phyloP scores from a whole-genome alignment of 345 rosid genomes.

The Anastatica hierochuntica region DNA sequence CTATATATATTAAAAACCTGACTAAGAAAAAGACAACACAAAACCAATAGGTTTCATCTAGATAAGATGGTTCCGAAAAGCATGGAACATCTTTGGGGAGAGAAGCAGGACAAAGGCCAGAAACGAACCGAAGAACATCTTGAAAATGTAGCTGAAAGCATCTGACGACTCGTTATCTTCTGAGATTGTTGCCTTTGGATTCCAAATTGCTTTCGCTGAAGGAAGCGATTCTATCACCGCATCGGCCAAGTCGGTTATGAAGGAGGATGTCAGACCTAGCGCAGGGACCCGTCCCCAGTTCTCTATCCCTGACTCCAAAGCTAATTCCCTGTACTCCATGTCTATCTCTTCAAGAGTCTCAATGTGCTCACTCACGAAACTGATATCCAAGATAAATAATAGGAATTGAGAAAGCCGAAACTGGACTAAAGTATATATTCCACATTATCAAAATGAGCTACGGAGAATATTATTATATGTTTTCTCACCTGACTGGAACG shows the following conservation, averaged over 20 bases:
- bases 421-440: too few species aligned
- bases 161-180: conserved; percentile 41
- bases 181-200: conserved; percentile 13
- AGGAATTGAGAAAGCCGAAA: too few species aligned
- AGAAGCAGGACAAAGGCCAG: conserved; percentile 60
- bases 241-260: conserved; percentile 86
- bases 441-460: too few species aligned
- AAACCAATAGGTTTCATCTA: conserved; percentile 9
- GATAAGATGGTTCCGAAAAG: conserved; percentile 51
- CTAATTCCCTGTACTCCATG: conserved; percentile 78
- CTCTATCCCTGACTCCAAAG: conserved; percentile 78
- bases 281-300: conserved; percentile 96
- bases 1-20: conserved; percentile 10
- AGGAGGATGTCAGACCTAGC: conserved; percentile 63
- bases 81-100: conserved; percentile 40
- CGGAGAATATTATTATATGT: neutral
- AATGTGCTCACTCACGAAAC: conserved; percentile 91
- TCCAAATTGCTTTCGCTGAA: conserved; percentile 47
- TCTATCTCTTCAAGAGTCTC: conserved; percentile 96
- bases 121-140: conserved; percentile 68
- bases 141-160: conserved; percentile 36
- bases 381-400: conserved; percentile 24
- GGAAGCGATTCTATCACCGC: conserved; percentile 83
- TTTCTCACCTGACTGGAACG: conserved; percentile 71
- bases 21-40: conserved; percentile 7